Conservation (phyloP, 169 alveolate genomes). For the Plasmodium knowlesi region DNA sequence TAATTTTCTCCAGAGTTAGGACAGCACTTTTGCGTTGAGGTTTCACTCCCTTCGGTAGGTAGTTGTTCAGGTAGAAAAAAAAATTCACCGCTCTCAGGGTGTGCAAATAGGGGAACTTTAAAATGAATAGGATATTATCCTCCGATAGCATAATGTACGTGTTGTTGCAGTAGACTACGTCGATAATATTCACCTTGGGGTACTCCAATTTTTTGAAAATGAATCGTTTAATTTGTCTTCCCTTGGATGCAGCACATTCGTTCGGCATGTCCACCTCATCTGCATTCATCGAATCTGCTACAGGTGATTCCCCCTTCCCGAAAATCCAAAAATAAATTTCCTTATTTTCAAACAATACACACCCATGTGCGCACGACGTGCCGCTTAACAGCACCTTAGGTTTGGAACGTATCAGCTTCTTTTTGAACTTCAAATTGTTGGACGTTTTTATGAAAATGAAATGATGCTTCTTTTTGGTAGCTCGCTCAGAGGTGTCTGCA, state of each 20-base stretch:
- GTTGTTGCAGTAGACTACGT: constrained; percentile 63
- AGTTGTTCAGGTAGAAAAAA: constrained; percentile 32
- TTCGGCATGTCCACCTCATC: neutral
- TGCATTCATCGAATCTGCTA: neutral
- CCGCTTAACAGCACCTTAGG: constrained; percentile 44
- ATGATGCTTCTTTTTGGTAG: neutral
- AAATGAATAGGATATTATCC: constrained; percentile 40
- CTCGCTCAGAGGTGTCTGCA: neutral
- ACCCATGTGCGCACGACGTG: constrained; percentile 49
- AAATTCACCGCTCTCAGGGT: constrained; percentile 39
- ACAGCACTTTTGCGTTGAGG: neutral
- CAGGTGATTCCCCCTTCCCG: neutral
- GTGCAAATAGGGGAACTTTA: constrained; percentile 35
- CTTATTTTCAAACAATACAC: constrained; percentile 67
- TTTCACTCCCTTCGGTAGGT: neutral
- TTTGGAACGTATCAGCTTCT: constrained; percentile 29
- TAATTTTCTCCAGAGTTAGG: constrained; percentile 14
- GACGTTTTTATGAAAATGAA: constrained; percentile 39
- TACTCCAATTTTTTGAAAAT: constrained; percentile 25
- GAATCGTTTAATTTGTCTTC: neutral
- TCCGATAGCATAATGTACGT: constrained; percentile 54
- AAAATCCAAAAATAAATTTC: constrained; percentile 57
- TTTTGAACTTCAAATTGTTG: constrained; percentile 19
- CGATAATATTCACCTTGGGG: constrained; percentile 12
- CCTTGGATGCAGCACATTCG: neutral